These are phyloP conservation scores for Sicyos baderoa DNA, from an alignment of 306 rosid genomes.

Conservation along the genomic window DNA sequence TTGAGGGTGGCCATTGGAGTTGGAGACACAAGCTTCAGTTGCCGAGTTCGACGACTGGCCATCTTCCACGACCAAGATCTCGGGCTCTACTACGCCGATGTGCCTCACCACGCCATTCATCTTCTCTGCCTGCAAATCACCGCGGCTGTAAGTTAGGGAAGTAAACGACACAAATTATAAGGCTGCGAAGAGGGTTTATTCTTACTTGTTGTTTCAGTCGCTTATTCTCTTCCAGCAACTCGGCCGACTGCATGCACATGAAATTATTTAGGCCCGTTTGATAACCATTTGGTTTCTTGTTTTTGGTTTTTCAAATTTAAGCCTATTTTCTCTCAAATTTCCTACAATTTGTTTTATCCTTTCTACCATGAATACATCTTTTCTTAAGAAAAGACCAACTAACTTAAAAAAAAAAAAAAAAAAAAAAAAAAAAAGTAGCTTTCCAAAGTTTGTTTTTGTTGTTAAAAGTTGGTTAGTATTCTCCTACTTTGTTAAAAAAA, in stretches of 20 bases:
- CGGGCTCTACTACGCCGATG: conserved; percentile 38
- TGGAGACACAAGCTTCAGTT: conserved; percentile 40
- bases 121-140: conserved; percentile 34
- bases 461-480: no score
- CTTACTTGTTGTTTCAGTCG: conserved; percentile 56
- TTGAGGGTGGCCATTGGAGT: conserved; percentile 50
- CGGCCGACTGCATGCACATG: conserved; percentile 42
- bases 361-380: no score
- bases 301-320: no score
- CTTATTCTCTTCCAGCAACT: conserved; percentile 65
- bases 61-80: conserved; percentile 39
- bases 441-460: no score
- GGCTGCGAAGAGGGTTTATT: not conserved
- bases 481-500: no score
- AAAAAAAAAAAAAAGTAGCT: no score
- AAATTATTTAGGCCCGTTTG: no score
- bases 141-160: not conserved
- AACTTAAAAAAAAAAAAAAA: no score
- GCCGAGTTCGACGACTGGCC: conserved; percentile 87
- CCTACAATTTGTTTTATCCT: no score
- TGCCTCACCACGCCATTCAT: conserved; percentile 22
- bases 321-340: no score
- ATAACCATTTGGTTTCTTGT: no score
- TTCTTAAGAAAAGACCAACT: no score
- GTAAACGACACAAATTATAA: not conserved